These are phyloP conservation scores for Colletotrichum filicis DNA, from an alignment of 2,329 filamentous ascomycete species.

Conservation along the genomic window DNA sequence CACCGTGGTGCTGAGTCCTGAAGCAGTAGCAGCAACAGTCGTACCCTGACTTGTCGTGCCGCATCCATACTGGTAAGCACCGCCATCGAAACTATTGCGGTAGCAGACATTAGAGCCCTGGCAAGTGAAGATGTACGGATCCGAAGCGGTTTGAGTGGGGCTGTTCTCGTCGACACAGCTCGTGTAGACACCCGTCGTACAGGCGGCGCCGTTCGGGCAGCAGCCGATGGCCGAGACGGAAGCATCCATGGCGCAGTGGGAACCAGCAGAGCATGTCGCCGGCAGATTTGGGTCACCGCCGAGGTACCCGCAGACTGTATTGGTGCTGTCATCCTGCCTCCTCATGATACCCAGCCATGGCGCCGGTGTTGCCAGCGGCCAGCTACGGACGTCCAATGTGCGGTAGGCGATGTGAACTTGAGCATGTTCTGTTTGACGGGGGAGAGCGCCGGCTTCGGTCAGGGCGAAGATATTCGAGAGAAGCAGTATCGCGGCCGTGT, in stretches of 20 bases:
- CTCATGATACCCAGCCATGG: constrained; percentile 50
- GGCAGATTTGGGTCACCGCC: constrained; percentile 62
- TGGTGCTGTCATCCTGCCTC: constrained; percentile 50
- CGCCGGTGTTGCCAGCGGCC: constrained; percentile 55
- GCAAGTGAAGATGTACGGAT: constrained; percentile 69
- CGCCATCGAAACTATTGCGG: constrained; percentile 64
- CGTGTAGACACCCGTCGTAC: constrained; percentile 67
- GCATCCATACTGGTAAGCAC: constrained; percentile 68
- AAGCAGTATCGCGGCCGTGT: constrained; percentile 47
- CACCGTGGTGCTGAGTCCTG: constrained; percentile 51
- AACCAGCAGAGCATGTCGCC: constrained; percentile 67
- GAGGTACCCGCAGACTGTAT: constrained; percentile 69
- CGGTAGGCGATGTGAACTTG: constrained; percentile 44
- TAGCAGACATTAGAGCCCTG: constrained; percentile 63
- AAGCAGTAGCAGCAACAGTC: constrained; percentile 58
- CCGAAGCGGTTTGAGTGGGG: constrained; percentile 58
- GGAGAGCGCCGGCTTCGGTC: constrained; percentile 51
- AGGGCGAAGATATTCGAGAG: constrained; percentile 46
- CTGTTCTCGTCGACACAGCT: constrained; percentile 65
- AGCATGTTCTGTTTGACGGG: constrained; percentile 48
- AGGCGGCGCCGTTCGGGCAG: constrained; percentile 63
- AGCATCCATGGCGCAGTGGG: constrained; percentile 67
- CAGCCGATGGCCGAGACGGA: constrained; percentile 63
- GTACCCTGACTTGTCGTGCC: constrained; percentile 61
- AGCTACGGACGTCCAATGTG: constrained; percentile 50